phyloP scores from a whole-genome alignment of 2,329 filamentous ascomycete genomes.

The Epichloe amarillans region DNA sequence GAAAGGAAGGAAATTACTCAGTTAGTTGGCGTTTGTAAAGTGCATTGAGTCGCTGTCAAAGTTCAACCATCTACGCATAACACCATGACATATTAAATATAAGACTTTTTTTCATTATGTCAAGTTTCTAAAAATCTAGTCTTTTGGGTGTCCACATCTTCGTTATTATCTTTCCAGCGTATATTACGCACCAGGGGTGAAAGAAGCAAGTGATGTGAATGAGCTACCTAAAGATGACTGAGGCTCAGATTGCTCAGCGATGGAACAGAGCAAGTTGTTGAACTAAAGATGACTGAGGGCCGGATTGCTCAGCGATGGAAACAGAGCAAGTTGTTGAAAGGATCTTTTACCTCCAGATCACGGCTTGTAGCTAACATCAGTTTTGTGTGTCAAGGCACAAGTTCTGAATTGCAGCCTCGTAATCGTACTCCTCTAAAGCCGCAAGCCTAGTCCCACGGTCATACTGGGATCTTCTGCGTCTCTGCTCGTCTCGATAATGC shows the following conservation, averaged over 20 bases:
- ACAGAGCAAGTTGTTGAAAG: background rate
- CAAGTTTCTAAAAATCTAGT: background rate
- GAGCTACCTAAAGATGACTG: background rate
- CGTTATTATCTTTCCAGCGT: background rate
- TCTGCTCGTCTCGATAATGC: slow-evolving; percentile 61
- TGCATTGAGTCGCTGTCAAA: background rate
- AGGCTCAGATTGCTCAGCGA: background rate
- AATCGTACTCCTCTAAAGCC: slow-evolving; percentile 49
- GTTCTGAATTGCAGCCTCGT: slow-evolving; percentile 29
- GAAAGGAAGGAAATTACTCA: background rate
- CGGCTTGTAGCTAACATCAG: background rate
- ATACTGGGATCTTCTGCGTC: slow-evolving; percentile 62
- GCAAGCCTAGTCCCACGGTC: slow-evolving; percentile 69
- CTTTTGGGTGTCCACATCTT: background rate
- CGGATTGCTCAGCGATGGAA: background rate
- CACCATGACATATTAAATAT: background rate
- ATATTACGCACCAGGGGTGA: background rate
- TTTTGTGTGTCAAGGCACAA: slow-evolving; percentile 16
- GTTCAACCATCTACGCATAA: background rate
- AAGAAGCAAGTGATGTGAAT: background rate
- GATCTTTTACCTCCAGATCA: background rate
- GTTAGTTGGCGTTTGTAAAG: background rate
- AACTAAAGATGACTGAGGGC: too few relatives aligned
- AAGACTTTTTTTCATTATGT: background rate
- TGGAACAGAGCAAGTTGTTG: background rate